Base-by-base conservation (phyloP, 2,329 filamentous ascomycete species). In the Xylariaceae sp. region DNA sequence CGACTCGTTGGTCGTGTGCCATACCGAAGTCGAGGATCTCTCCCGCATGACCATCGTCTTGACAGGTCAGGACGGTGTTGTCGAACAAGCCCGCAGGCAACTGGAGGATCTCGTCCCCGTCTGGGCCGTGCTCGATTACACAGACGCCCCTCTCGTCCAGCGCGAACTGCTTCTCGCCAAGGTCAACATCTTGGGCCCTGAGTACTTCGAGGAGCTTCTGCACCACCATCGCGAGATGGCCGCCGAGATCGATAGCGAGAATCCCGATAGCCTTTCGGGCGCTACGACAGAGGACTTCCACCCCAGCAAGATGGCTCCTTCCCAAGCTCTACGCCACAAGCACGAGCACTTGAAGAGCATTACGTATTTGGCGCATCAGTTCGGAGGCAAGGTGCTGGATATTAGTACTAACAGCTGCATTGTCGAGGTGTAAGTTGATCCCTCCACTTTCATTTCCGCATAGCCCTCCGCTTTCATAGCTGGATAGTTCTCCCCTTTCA, bases 401-500 rank as follows among this genome's bases (percentile, higher is more conserved):
- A 97, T 99, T 65, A 96, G 91, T 78, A 97, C 90, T 48, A 97
- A 90, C 74, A 97, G 95, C 76, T 97, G 94, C 75, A 97, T 97
- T 71, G 92, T 99, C 54, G 94, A 99, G 74, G 73, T 99, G 89
- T 93, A 82, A 81, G 88, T 38, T 36, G 7, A 28, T 38, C 13
- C 34, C 16, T 38, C 13, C 5, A 5, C 13, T 9, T 38, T 10
- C 9, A 38, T 38, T 9, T 16, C 34, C 9, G 10, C 33, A 10
- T 36, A 10, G 10, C 14, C 14, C 14, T 36, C 14, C 14, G 10
- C 33, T 36, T 36, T 36, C 33, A 36, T 36, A 36, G 14, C n/a
- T n/a, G n/a, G n/a, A n/a, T n/a, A n/a, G 31, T 47, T 33, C 16
- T 38, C 13, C 5, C 5, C 13, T 9, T 38, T 10, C 9, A 38